Base-by-base conservation (phyloP, 2,329 filamentous ascomycete genomes). In the Pezicula neosporulosa region DNA sequence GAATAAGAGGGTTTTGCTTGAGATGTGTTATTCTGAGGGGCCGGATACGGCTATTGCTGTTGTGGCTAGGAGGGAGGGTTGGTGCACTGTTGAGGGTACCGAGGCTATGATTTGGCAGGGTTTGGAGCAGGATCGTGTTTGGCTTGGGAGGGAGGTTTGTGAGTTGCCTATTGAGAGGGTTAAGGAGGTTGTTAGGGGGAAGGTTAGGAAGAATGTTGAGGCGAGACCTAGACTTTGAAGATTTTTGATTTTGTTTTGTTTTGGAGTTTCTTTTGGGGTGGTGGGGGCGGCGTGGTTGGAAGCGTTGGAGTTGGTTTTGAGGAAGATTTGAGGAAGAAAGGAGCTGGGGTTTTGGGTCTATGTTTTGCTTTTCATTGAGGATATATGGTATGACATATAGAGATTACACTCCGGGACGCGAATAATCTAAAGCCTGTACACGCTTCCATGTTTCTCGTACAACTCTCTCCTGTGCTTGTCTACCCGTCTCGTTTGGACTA, bases 371-470 rank as follows among this genome's bases (percentile, higher is more conserved):
- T 18, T 3, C 15, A 18, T 21, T 12, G 39, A 42, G 30, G 4
- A 33, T 13, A 33, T 3, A 33, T 33, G 30, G 30, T 10, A 33
- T 1, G 39, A 50, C 18, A 53, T 47, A 8, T 38, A 37, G 19
- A 30, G 27, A 18, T 51, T 35, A 81, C 47, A 72, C 77, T 1
- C 85, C 85, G 1, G 85, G 87, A 18, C 87, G 75, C 21, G 72
- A 70, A 63, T 90, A 91, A 59, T 89, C 83, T 49, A 91, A 68
- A 12, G 75, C 70, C 47, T 78, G 72, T 6, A 90, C 87, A 33
- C 87, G 75, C 57, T 77, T 79, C 87, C 88, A 91, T 1, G 88
- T 83, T 61, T 89, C 86, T 41, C 86, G 74, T 2, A 89, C 85
- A 0, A 85, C 80, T 52, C 87, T 74, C 59, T 90, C 86, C 60